Evolutionary conservation across 768 basidiomycete genomes (phyloP).

Genomic region (Gelatoporia subvermispora): DNA sequence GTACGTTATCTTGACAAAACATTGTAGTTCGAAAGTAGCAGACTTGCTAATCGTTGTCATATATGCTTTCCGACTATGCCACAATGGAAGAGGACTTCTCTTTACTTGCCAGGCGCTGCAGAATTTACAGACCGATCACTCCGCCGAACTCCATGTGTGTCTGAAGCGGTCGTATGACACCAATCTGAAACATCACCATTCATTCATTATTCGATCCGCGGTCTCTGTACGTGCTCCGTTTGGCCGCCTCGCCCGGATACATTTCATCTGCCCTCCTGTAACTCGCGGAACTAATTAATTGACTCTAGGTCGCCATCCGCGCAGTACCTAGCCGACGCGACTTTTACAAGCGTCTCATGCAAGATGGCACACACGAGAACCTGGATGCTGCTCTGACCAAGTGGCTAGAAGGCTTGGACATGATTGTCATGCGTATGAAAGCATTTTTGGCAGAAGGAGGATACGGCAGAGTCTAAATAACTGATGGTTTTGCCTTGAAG

Average conservation of each 20-base stretch:
- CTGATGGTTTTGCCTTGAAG: no score
- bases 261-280: constrained; percentile 1
- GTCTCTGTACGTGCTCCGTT: constrained; percentile 45
- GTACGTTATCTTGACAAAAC: constrained; percentile 32
- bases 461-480: constrained; percentile 52
- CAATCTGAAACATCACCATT: constrained; percentile 61
- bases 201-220: constrained; percentile 60
- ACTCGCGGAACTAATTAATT: background rate
- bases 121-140: constrained; percentile 52
- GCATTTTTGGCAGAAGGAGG: constrained; percentile 51
- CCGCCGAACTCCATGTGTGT: constrained; percentile 55
- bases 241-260: background rate
- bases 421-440: constrained; percentile 44
- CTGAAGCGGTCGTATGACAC: constrained; percentile 70
- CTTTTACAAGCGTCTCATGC: constrained; percentile 59
- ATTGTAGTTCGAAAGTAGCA: no score
- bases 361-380: constrained; percentile 51
- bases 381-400: constrained; percentile 48
- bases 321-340: constrained; percentile 56
- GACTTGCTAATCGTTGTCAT: background rate
- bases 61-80: constrained; percentile 1
- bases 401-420: constrained; percentile 60
- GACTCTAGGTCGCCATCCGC: constrained; percentile 34
- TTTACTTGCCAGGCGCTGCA: constrained; percentile 67
- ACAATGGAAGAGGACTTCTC: constrained; percentile 48